Evolutionary conservation across 108 stramenopile species (phyloP).

Genomic region (Discostella stelligeroides): DNA sequence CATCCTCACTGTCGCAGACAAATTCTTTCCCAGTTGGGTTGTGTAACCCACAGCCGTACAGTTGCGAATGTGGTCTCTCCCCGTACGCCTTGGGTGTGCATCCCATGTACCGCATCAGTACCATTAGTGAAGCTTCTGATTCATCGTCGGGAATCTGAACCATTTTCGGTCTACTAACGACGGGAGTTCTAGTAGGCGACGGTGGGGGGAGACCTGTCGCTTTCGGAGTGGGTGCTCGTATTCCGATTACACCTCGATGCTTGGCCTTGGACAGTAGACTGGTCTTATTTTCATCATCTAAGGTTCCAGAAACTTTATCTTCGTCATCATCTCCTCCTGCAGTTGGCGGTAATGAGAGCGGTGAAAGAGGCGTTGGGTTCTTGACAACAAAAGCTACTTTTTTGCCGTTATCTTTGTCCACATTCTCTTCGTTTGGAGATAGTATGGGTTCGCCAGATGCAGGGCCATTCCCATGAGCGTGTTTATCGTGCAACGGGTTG

Average conservation of each 20-base stretch:
- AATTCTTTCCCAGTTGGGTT: constrained; percentile 16
- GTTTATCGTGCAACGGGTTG: no score
- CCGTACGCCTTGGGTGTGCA: constrained; percentile 36
- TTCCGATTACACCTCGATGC: constrained; percentile 4
- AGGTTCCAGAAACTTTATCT: not conserved
- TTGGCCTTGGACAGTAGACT: constrained; percentile 10
- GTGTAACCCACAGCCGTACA: not conserved
- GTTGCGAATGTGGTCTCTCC: not conserved
- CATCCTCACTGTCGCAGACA: constrained; percentile 18
- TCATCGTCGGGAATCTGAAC: constrained; percentile 47
- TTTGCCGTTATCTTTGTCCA: not conserved
- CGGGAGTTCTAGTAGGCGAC: not conserved
- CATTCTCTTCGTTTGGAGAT: not conserved
- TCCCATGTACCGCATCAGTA: constrained; percentile 50
- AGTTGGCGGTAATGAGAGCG: not conserved
- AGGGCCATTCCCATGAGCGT: no score
- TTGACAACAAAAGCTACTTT: not conserved
- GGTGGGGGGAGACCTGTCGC: no score
- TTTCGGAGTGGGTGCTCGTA: not conserved
- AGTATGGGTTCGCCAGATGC: not conserved
- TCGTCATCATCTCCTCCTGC: not conserved
- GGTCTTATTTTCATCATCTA: not conserved
- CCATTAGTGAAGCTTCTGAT: constrained; percentile 44
- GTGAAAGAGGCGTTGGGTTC: not conserved
- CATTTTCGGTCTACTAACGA: not conserved